Percentiles rank a stretch among this genome's conserved stretches.
phyloP scores from a whole-genome alignment of 1,284 basidiomycete species.

The Ceratobasidium sp. region DNA sequence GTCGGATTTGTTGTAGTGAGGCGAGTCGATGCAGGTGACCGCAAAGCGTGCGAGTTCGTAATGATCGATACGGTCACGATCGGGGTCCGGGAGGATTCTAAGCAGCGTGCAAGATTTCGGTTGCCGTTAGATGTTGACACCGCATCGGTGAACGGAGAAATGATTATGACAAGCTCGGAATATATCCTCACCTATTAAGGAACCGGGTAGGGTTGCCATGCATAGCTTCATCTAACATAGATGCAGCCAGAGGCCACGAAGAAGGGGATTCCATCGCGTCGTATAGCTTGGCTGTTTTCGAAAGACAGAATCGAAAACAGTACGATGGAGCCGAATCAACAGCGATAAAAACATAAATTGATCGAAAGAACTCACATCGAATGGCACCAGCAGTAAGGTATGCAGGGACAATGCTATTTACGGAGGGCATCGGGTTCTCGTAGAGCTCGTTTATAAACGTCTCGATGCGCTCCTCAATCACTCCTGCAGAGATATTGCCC shows the following conservation, averaged over 20 bases:
- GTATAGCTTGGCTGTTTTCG: constrained; percentile 53
- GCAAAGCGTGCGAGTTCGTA: constrained; percentile 2
- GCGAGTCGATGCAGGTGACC: constrained; percentile 9
- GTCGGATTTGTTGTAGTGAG: background rate
- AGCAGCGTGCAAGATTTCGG: no score
- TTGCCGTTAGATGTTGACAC: no score
- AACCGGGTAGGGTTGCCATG: background rate
- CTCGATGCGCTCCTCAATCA: constrained; percentile 55
- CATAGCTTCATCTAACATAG: constrained; percentile 1
- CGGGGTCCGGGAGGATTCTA: background rate
- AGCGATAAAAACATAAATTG: no score
- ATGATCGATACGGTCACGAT: background rate
- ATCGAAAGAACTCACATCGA: background rate
- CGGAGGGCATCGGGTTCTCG: background rate
- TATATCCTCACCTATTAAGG: background rate
- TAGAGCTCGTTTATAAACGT: constrained; percentile 54
- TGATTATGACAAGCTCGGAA: background rate
- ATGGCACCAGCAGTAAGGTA: constrained; percentile 15
- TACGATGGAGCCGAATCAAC: no score
- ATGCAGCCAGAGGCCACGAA: constrained; percentile 50
- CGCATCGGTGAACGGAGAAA: no score
- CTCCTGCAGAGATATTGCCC: constrained; percentile 40
- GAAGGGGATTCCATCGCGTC: constrained; percentile 54
- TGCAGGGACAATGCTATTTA: background rate
- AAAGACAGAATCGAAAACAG: no score